Percentiles rank a stretch among this genome's conserved stretches.
Conservation (phyloP, 2,329 filamentous ascomycete genomes). For the Cladosporium sp. region DNA sequence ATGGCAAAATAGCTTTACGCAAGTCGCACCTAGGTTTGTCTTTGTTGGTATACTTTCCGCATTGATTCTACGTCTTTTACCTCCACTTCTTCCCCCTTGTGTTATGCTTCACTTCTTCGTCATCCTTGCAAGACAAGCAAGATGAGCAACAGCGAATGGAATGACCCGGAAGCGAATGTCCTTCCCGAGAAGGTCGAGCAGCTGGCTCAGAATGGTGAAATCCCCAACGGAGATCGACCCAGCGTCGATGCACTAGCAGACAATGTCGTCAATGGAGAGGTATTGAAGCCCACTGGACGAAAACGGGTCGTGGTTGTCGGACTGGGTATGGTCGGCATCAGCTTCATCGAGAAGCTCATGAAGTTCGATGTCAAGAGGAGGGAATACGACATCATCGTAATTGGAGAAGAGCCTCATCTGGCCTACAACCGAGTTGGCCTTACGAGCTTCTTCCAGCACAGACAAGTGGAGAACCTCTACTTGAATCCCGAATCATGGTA, state of each 20-base stretch:
- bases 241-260: not conserved
- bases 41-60: not conserved
- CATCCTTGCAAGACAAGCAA: conserved; percentile 9
- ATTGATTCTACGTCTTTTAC: not conserved
- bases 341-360: conserved; percentile 73
- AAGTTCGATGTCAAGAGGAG: conserved; percentile 73
- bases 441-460: conserved; percentile 83
- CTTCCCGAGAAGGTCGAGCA: conserved; percentile 42
- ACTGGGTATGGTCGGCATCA: conserved; percentile 71
- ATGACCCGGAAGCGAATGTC: conserved; percentile 43
- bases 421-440: conserved; percentile 90
- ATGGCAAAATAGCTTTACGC: conserved; percentile 9
- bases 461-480: conserved; percentile 81
- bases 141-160: conserved; percentile 44
- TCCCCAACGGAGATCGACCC: not conserved
- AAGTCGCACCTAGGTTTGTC: not conserved
- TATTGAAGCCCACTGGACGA: conserved; percentile 37
- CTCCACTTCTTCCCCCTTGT: not conserved
- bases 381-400: conserved; percentile 77
- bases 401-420: conserved; percentile 82
- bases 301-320: conserved; percentile 79
- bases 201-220: conserved; percentile 25
- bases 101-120: not conserved
- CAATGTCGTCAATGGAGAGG: conserved; percentile 17
- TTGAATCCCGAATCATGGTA: conserved; percentile 83